phyloP scores from a whole-genome alignment of 805 yeast species.

The Hanseniaspora jakobsenii region DNA sequence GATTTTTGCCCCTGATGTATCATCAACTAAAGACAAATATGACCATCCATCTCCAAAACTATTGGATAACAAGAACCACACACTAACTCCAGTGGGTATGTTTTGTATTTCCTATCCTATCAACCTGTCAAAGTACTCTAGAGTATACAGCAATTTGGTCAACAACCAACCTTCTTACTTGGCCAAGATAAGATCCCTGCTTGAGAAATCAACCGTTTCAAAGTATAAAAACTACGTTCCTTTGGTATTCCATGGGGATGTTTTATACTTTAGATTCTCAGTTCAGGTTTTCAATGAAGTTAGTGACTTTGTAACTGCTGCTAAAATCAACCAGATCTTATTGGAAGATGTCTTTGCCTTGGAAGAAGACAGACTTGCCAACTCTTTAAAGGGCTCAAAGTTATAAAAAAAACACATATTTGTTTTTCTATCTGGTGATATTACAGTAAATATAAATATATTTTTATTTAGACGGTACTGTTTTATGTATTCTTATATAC shows the following conservation, averaged over 20 bases:
- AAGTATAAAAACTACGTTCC: conserved; percentile 41
- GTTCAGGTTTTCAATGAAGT: conserved; percentile 50
- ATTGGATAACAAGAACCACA: conserved; percentile 20
- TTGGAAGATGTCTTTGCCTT: conserved; percentile 22
- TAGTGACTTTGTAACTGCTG: conserved; percentile 40
- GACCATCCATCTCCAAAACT: conserved; percentile 24
- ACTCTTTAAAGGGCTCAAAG: not conserved
- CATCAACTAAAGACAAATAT: conserved; percentile 28
- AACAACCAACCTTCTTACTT: conserved; percentile 17
- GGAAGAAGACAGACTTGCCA: conserved; percentile 14
- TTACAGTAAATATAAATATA: no score
- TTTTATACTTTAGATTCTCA: conserved; percentile 40
- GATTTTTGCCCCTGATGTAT: conserved; percentile 23
- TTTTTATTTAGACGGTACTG: no score
- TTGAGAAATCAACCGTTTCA: conserved; percentile 21
- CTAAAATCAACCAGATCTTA: conserved; percentile 30
- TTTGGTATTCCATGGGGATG: conserved; percentile 32
- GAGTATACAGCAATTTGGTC: conserved; percentile 17
- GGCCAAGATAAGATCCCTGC: conserved; percentile 17
- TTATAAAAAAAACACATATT: not conserved
- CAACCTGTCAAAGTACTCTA: conserved; percentile 28
- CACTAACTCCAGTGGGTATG: conserved; percentile 20
- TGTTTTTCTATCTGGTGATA: not conserved
- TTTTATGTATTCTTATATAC: not conserved
- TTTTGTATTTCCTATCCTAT: conserved; percentile 34